A percentile compares a stretch with the other conserved stretches of the same genome.
Conservation (phyloP, 2,329 filamentous ascomycete species). For the Neoarthrinium moseri region DNA sequence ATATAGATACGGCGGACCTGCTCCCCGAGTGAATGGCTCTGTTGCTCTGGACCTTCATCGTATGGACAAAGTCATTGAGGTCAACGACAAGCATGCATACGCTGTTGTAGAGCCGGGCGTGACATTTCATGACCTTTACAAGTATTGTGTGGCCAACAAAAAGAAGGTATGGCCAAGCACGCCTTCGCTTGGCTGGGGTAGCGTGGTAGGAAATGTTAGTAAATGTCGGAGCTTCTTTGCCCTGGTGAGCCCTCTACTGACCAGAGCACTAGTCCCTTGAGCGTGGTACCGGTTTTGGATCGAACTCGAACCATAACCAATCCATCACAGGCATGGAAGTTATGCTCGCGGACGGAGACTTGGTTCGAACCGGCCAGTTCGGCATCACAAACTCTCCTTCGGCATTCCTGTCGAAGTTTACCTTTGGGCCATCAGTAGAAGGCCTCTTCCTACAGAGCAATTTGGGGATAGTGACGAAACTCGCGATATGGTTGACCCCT, state of each 20-base stretch:
- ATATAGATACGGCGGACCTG: no score
- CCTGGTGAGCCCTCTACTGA: no score
- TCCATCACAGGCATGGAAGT: constrained; percentile 44
- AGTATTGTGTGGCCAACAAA: no score
- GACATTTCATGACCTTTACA: constrained; percentile 7
- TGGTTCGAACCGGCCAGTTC: constrained; percentile 41
- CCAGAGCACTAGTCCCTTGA: constrained; percentile 43
- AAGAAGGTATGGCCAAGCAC: constrained; percentile 49
- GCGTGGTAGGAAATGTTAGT: constrained; percentile 45
- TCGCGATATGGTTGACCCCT: neutral
- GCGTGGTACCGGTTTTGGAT: constrained; percentile 37
- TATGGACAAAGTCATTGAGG: constrained; percentile 32
- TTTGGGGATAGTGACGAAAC: neutral
- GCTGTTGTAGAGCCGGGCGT: constrained; percentile 31
- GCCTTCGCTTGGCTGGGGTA: constrained; percentile 48
- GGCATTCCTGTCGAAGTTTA: neutral
- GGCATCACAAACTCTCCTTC: neutral
- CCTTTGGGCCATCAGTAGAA: neutral
- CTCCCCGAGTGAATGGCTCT: no score
- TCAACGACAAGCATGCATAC: constrained; percentile 29
- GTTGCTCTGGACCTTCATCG: constrained; percentile 31
- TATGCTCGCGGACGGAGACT: constrained; percentile 40
- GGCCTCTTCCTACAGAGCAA: neutral
- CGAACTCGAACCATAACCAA: constrained; percentile 39
- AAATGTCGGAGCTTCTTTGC: no score